Evolutionary conservation across 2,329 filamentous ascomycete genomes (phyloP).

Genomic region (Tolypocladium pustulatum): DNA sequence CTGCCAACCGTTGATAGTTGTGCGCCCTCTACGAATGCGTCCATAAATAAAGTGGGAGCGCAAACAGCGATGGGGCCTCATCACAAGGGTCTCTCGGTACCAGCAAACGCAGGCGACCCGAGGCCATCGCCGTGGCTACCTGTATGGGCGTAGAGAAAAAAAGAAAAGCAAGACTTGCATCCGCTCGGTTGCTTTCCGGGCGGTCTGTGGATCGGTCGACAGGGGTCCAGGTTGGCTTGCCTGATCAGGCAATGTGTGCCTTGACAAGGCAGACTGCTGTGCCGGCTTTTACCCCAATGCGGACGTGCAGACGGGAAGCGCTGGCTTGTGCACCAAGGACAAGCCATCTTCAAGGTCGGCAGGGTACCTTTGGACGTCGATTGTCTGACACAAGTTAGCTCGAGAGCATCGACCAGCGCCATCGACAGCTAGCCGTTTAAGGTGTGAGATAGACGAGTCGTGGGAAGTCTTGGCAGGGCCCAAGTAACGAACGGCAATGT

Average conservation of each 20-base stretch:
- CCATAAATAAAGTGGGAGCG: too few relatives aligned
- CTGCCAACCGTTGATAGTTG: too few relatives aligned
- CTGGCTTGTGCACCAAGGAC: neutral
- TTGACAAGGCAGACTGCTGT: constrained; percentile 1
- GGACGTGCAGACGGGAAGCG: neutral
- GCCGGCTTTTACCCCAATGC: neutral
- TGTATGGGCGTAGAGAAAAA: neutral
- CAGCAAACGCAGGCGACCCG: neutral
- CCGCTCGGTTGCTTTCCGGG: neutral
- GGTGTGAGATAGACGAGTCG: neutral
- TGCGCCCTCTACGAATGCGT: neutral
- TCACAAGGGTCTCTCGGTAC: neutral
- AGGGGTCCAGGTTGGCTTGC: neutral
- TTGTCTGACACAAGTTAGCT: neutral
- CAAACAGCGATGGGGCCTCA: neutral
- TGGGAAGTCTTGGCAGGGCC: neutral
- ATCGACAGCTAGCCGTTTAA: neutral
- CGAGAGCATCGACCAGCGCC: neutral
- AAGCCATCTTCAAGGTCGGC: neutral
- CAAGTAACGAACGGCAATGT: neutral
- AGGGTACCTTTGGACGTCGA: neutral
- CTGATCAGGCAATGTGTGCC: constrained; percentile 2
- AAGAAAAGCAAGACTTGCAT: neutral
- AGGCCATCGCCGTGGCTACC: neutral
- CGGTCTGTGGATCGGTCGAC: neutral